Evolutionary conservation across 441 rosid species (phyloP).

Genomic region (Dalechampia spathulata): DNA sequence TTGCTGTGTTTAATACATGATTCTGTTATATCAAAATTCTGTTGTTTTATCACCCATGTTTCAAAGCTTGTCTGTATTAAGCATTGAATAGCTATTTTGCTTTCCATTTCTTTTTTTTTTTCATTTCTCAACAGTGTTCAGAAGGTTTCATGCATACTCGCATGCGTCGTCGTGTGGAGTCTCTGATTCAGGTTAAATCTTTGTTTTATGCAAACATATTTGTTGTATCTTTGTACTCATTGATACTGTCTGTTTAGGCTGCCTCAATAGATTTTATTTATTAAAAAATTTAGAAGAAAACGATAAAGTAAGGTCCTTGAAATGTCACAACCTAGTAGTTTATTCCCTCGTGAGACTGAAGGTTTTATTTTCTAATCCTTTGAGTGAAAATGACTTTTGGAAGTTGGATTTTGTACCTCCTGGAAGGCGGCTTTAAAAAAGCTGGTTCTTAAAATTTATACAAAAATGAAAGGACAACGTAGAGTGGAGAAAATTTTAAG

Average conservation of each 20-base stretch:
- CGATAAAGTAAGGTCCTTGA: no score
- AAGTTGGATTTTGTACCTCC: no score
- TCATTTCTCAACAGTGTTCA: slow-evolving; percentile 47
- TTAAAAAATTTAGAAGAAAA: no score
- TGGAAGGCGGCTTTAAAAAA: no score
- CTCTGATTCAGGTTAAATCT: slow-evolving; percentile 68
- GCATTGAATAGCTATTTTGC: background rate
- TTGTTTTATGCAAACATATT: background rate
- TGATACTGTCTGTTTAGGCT: background rate
- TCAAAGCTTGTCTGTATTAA: no score
- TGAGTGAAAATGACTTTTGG: no score
- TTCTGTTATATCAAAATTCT: background rate
- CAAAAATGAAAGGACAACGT: no score
- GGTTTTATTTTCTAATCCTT: no score
- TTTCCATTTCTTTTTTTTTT: slow-evolving; percentile 8
- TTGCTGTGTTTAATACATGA: background rate
- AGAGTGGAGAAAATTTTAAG: no score
- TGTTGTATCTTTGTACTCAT: background rate
- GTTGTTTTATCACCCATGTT: background rate
- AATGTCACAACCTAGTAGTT: no score
- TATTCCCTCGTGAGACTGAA: no score
- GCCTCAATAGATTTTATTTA: background rate
- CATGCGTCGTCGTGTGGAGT: slow-evolving; percentile 89
- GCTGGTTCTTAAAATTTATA: no score
- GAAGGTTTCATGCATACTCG: slow-evolving; percentile 97